Percentiles rank a stretch among this genome's conserved stretches.
Evolutionary conservation across 495 filamentous ascomycete genomes (phyloP).

Genomic region (Glonium stellatum): DNA sequence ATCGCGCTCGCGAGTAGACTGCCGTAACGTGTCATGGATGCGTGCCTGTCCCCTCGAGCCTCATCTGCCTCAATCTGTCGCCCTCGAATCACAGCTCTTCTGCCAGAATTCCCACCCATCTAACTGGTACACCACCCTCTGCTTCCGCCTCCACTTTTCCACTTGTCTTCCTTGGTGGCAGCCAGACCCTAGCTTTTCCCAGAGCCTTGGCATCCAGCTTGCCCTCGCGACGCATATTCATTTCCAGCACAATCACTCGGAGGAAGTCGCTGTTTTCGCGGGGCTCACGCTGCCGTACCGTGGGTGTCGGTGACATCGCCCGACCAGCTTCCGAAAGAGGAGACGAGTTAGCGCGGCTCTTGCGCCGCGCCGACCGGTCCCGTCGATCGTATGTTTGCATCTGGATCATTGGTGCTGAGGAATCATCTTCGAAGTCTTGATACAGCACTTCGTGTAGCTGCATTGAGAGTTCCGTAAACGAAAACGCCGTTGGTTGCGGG

Average conservation of each 20-base stretch:
- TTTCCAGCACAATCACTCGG: slow-evolving; percentile 88
- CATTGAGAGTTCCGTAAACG: slow-evolving; percentile 59
- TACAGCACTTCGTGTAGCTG: slow-evolving; percentile 39
- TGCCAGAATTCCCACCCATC: slow-evolving; percentile 18
- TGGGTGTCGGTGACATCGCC: slow-evolving; percentile 25
- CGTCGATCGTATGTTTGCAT: slow-evolving; percentile 36
- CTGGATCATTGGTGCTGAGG: slow-evolving; percentile 32
- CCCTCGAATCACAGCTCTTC: slow-evolving; percentile 1
- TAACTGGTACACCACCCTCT: slow-evolving; percentile 14
- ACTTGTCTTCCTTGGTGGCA: slow-evolving; percentile 64
- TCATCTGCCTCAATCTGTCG: not conserved
- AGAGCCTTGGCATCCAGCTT: slow-evolving; percentile 83
- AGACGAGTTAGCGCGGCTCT: slow-evolving; percentile 16
- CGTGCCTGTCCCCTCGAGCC: not conserved
- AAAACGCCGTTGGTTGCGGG: slow-evolving; percentile 51
- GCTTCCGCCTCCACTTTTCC: slow-evolving; percentile 1
- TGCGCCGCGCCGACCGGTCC: slow-evolving; percentile 10
- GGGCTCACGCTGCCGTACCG: slow-evolving; percentile 73
- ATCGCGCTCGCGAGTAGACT: too few relatives aligned
- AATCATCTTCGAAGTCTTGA: slow-evolving; percentile 10
- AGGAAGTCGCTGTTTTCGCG: slow-evolving; percentile 93
- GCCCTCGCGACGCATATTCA: slow-evolving; percentile 89
- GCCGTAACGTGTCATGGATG: not conserved
- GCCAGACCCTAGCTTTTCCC: slow-evolving; percentile 72
- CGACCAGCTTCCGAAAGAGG: slow-evolving; percentile 33